A percentile compares a stretch with the other conserved stretches of the same genome.
These are phyloP conservation scores for Ceratobasidium sp. DNA, from an alignment of 1,284 basidiomycete genomes.

Conservation along the genomic window DNA sequence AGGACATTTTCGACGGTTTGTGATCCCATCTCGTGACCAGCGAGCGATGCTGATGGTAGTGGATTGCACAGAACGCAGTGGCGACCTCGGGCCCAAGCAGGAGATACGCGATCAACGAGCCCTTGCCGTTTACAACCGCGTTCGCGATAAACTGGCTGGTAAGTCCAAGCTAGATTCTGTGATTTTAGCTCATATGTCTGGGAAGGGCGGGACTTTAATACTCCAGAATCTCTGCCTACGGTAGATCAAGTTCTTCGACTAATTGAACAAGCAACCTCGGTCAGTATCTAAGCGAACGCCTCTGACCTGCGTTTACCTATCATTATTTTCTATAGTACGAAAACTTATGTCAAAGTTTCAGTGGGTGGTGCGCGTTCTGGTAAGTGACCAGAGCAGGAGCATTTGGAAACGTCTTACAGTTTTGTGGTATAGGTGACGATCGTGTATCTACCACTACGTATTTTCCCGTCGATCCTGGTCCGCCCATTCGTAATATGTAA, in stretches of 20 bases:
- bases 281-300: background rate
- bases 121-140: slow-evolving; percentile 89
- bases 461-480: background rate
- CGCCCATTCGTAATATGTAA: slow-evolving; percentile 14
- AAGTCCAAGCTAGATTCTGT: slow-evolving; percentile 49
- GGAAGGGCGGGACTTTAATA: slow-evolving; percentile 21
- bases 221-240: slow-evolving; percentile 7
- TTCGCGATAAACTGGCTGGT: slow-evolving; percentile 92
- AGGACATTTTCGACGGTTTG: slow-evolving; percentile 35
- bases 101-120: slow-evolving; percentile 93
- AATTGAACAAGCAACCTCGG: slow-evolving; percentile 30
- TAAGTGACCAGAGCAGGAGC: background rate
- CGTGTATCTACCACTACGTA: background rate
- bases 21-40: background rate
- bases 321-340: slow-evolving; percentile 2
- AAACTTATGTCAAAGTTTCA: slow-evolving; percentile 29
- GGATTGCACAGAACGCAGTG: slow-evolving; percentile 62
- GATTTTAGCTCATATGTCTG: background rate
- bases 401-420: background rate
- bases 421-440: background rate
- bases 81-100: slow-evolving; percentile 65
- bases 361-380: slow-evolving; percentile 35
- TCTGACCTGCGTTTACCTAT: background rate
- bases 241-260: slow-evolving; percentile 6
- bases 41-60: background rate